A percentile compares a stretch with the other conserved stretches of the same genome.
These are phyloP conservation scores for Pterulicium gracile DNA, from an alignment of 1,284 basidiomycete genomes.

Conservation along the genomic window DNA sequence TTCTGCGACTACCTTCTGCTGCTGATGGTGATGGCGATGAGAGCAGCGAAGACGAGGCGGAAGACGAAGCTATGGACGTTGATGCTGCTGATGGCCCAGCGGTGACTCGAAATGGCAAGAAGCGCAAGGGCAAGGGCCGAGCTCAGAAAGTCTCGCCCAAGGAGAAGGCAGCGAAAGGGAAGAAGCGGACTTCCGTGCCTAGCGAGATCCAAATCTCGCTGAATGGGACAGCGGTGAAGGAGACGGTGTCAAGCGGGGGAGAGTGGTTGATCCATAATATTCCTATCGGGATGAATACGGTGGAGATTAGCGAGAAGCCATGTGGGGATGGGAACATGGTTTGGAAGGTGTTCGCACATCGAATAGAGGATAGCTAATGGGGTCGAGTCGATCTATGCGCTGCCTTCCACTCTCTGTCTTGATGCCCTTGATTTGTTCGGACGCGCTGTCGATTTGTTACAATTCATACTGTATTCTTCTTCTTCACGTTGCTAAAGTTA, in stretches of 20 bases:
- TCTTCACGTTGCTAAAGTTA: too few species aligned
- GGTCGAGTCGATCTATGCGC: background rate
- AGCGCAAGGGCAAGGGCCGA: slow-evolving; percentile 25
- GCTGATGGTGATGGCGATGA: slow-evolving; percentile 35
- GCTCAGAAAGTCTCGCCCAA: slow-evolving; percentile 23
- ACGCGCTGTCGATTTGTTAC: background rate
- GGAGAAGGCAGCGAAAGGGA: slow-evolving; percentile 20
- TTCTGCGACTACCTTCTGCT: slow-evolving; percentile 33
- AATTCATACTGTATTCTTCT: background rate
- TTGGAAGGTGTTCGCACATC: slow-evolving; percentile 59
- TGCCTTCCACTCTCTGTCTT: background rate
- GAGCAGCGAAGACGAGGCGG: slow-evolving; percentile 31
- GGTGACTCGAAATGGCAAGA: slow-evolving; percentile 25
- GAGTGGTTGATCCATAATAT: slow-evolving; percentile 47
- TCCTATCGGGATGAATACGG: slow-evolving; percentile 37
- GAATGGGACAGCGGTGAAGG: slow-evolving; percentile 33
- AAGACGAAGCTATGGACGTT: slow-evolving; percentile 26
- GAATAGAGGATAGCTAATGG: slow-evolving; percentile 28
- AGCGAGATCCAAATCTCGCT: slow-evolving; percentile 42
- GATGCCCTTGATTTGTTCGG: background rate
- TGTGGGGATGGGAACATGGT: slow-evolving; percentile 33
- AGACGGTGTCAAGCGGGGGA: slow-evolving; percentile 25
- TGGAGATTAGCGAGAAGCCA: slow-evolving; percentile 66
- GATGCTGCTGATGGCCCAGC: slow-evolving; percentile 16
- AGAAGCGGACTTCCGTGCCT: slow-evolving; percentile 23